Evolutionary conservation across 495 filamentous ascomycete species (phyloP).

Genomic region (Oidiodendron maius): DNA sequence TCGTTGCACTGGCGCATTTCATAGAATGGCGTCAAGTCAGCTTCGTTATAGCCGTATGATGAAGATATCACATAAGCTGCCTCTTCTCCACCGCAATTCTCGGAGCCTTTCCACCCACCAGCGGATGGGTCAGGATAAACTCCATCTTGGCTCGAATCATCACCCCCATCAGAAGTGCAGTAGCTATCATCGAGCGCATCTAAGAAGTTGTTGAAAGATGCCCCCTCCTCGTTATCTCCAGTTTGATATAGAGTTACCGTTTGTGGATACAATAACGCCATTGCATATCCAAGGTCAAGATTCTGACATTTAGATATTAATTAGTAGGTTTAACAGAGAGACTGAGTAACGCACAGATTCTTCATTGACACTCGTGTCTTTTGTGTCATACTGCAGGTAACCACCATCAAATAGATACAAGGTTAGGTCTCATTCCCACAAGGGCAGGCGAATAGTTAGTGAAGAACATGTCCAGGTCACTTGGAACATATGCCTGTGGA

Average conservation of each 20-base stretch:
- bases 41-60: slow-evolving; percentile 17
- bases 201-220: slow-evolving; percentile 16
- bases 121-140: slow-evolving; percentile 13
- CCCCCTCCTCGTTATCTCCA: slow-evolving; percentile 8
- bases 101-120: slow-evolving; percentile 15
- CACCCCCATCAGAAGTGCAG: slow-evolving; percentile 17
- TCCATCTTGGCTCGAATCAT: slow-evolving; percentile 15
- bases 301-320: neutral
- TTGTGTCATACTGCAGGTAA: neutral
- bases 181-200: slow-evolving; percentile 18
- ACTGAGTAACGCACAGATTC: slow-evolving; percentile 8
- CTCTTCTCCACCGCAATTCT: slow-evolving; percentile 18
- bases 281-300: slow-evolving; percentile 9
- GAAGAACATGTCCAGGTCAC: slow-evolving; percentile 14
- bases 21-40: slow-evolving; percentile 29
- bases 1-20: slow-evolving; percentile 19
- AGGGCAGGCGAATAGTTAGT: slow-evolving; percentile 3
- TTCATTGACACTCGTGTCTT: slow-evolving; percentile 7
- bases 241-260: slow-evolving; percentile 11
- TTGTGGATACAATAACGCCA: slow-evolving; percentile 12
- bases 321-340: neutral
- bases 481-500: slow-evolving; percentile 12
- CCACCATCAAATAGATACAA: slow-evolving; percentile 17
- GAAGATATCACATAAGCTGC: slow-evolving; percentile 17
- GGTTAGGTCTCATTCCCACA: slow-evolving; percentile 5